These are phyloP conservation scores for Pseudogymnoascus sp. DNA, from an alignment of 2,329 filamentous ascomycete species.

Conservation along the genomic window DNA sequence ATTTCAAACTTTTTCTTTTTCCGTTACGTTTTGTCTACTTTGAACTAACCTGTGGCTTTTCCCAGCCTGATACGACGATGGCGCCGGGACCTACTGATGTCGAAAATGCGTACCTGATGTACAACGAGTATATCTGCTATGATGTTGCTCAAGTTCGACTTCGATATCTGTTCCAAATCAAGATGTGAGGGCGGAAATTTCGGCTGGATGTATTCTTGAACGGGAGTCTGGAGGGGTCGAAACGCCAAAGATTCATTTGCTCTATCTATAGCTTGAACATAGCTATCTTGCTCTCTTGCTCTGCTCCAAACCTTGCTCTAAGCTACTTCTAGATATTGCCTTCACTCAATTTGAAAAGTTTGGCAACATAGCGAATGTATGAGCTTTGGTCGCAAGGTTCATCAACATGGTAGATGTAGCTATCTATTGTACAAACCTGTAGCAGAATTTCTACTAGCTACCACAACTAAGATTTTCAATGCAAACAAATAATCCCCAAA, in stretches of 20 bases:
- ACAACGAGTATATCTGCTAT: constrained; percentile 70
- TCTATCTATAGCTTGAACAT: background rate
- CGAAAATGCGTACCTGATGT: constrained; percentile 41
- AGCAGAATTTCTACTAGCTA: background rate
- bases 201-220: background rate
- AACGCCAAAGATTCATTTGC: background rate
- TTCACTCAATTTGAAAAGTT: background rate
- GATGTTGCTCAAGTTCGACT: constrained; percentile 41
- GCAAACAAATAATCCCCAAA: background rate
- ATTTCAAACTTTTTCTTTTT: constrained; percentile 27
- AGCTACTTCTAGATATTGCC: background rate
- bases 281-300: background rate
- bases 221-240: background rate
- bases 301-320: background rate
- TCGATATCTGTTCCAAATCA: background rate
- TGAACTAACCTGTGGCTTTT: constrained; percentile 5
- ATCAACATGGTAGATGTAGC: background rate
- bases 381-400: too few species aligned
- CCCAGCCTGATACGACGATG: constrained; percentile 42
- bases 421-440: background rate
- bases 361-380: background rate
- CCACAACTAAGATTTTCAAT: background rate
- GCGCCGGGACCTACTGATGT: constrained; percentile 42
- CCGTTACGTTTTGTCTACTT: background rate
- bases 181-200: background rate